These are phyloP conservation scores for Hymenochaete sp. DNA, from an alignment of 1,284 basidiomycete genomes.

Conservation along the genomic window DNA sequence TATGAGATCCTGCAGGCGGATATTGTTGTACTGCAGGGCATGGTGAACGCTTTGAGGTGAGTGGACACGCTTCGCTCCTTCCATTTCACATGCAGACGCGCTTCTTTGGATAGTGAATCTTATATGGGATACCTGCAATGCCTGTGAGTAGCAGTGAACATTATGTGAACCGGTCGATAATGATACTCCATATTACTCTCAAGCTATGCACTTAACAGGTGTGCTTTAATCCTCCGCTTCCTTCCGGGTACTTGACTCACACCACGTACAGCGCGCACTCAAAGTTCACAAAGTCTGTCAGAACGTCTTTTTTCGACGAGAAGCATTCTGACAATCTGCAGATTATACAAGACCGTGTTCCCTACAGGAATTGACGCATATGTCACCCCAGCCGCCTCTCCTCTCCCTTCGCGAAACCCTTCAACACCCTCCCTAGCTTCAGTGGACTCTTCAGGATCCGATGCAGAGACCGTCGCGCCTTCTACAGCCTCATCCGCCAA, in stretches of 20 bases:
- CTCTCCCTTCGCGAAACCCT: conserved; percentile 34
- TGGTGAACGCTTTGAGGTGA: conserved; percentile 62
- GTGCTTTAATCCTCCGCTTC: conserved; percentile 22
- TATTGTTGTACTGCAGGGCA: conserved; percentile 55
- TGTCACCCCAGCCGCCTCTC: conserved; percentile 40
- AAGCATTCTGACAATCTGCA: conserved; percentile 23
- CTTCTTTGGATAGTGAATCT: conserved; percentile 61
- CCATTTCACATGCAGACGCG: not conserved
- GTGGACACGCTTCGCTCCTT: conserved; percentile 18
- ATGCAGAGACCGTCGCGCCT: conserved; percentile 23
- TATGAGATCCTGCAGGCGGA: conserved; percentile 70
- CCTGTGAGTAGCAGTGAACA: conserved; percentile 45
- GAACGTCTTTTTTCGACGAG: not conserved
- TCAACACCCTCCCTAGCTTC: conserved; percentile 23
- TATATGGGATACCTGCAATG: conserved; percentile 75
- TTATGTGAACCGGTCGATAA: conserved; percentile 13
- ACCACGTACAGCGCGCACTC: conserved; percentile 48
- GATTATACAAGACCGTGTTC: conserved; percentile 65
- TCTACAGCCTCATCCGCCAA: conserved; percentile 26
- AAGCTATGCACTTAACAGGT: conserved; percentile 56
- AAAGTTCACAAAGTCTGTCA: conserved; percentile 56
- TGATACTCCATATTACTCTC: conserved; percentile 4
- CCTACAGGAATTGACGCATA: conserved; percentile 53
- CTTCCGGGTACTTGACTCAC: conserved; percentile 14
- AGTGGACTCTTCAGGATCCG: conserved; percentile 21